Conservation (phyloP, 495 filamentous ascomycete species). For the Chaetomidium leptoderma region DNA sequence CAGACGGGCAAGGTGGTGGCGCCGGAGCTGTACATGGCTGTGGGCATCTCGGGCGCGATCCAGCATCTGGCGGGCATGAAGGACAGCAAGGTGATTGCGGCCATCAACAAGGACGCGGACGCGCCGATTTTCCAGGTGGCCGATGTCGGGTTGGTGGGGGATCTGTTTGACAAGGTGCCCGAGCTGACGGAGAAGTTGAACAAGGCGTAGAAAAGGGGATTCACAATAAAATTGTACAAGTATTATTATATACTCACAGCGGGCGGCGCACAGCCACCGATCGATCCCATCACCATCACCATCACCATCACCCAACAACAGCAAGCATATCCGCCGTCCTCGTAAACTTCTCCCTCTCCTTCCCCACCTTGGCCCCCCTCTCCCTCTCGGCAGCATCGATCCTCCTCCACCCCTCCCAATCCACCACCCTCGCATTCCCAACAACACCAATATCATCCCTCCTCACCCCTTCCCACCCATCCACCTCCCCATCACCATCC, state of each 20-base stretch:
- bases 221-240: conserved; percentile 18
- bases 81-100: conserved; percentile 98
- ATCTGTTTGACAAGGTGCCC: conserved; percentile 91
- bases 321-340: conserved; percentile 74
- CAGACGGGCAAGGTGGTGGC: conserved; percentile 99
- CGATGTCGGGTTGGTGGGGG: conserved; percentile 90
- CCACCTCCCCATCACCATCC: conserved; percentile 22
- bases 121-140: conserved; percentile 98
- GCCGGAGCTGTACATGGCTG: conserved; percentile 89
- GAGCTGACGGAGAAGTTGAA: conserved; percentile 95
- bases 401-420: conserved; percentile 79
- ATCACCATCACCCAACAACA: conserved; percentile 45
- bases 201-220: conserved; percentile 42
- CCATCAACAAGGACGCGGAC: conserved; percentile 96
- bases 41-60: conserved; percentile 94
- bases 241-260: too few species aligned
- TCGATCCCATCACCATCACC: neutral
- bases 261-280: too few species aligned
- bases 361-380: conserved; percentile 62
- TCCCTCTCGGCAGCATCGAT: conserved; percentile 77
- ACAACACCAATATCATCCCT: conserved; percentile 36
- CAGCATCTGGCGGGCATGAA: conserved; percentile 99
- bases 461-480: conserved; percentile 74
- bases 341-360: conserved; percentile 80
- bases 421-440: conserved; percentile 48